These are phyloP conservation scores for Schoenoplectus triqueter DNA, from an alignment of 202 grass and related monocot species.

Conservation along the genomic window DNA sequence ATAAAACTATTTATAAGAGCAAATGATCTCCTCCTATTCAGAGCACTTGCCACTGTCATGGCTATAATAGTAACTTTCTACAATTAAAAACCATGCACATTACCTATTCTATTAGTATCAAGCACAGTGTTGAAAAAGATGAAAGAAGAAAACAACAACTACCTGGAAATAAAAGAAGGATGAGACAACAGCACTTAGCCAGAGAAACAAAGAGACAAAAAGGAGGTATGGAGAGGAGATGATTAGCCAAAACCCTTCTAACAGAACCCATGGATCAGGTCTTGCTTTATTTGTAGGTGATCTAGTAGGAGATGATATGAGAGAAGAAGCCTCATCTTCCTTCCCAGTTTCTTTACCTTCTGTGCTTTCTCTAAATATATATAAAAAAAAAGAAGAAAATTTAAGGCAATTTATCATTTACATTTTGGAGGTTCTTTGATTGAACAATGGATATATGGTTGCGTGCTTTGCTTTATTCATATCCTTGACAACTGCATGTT, in stretches of 20 bases:
- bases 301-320: slow-evolving; percentile 57
- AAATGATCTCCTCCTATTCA: slow-evolving; percentile 82
- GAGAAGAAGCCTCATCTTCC: slow-evolving; percentile 65
- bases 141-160: background rate
- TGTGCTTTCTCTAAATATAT: slow-evolving; percentile 6
- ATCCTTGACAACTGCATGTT: background rate
- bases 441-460: too few relatives aligned
- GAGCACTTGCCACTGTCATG: slow-evolving; percentile 68
- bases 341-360: slow-evolving; percentile 28
- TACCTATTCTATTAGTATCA: background rate
- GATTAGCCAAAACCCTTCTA: slow-evolving; percentile 92
- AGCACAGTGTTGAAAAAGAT: background rate
- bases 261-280: slow-evolving; percentile 65
- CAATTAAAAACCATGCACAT: slow-evolving; percentile 35
- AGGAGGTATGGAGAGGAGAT: slow-evolving; percentile 67
- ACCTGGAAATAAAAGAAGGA: slow-evolving; percentile 98
- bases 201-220: slow-evolving; percentile 77
- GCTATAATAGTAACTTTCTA: slow-evolving; percentile 97
- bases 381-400: background rate
- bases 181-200: slow-evolving; percentile 78
- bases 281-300: slow-evolving; percentile 49
- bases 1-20: slow-evolving; percentile 97
- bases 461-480: too few relatives aligned
- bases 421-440: too few relatives aligned
- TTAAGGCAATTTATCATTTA: background rate